Conservation (phyloP, 371 early-diverging fungal species). For the Chytridium lagenaria region DNA sequence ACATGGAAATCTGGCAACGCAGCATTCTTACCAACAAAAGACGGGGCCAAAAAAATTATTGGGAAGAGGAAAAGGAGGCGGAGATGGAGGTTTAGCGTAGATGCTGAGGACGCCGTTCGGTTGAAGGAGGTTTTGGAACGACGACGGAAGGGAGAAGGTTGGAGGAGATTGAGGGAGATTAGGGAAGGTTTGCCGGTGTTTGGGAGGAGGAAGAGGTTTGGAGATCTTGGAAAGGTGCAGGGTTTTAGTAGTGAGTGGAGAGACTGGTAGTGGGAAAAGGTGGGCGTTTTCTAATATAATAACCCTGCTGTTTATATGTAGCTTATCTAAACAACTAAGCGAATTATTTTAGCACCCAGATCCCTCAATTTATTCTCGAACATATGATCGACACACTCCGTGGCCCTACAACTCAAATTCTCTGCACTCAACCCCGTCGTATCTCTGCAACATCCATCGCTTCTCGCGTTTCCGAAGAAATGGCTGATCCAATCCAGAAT, state of each 20-base stretch:
- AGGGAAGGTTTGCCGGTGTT: conserved; percentile 61
- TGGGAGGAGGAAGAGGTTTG: conserved; percentile 62
- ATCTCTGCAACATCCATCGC: conserved; percentile 67
- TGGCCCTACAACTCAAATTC: conserved; percentile 26
- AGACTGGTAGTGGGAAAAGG: conserved; percentile 65
- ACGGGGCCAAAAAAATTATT: too few relatives aligned
- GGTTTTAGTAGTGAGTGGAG: conserved; percentile 53
- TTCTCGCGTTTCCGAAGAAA: conserved; percentile 57
- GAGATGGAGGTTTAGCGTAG: neutral
- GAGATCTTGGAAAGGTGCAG: conserved; percentile 48
- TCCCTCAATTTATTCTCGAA: conserved; percentile 61
- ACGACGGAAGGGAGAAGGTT: conserved; percentile 15
- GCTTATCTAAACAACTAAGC: too few relatives aligned
- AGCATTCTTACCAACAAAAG: too few relatives aligned
- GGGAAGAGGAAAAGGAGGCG: too few relatives aligned
- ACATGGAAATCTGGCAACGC: too few relatives aligned
- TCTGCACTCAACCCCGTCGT: too few relatives aligned
- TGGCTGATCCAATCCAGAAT: too few relatives aligned
- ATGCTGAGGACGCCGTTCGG: neutral
- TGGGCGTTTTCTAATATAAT: conserved; percentile 28
- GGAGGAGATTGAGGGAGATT: conserved; percentile 20
- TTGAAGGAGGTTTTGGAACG: conserved; percentile 17
- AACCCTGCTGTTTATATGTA: neutral
- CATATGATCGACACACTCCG: conserved; percentile 27
- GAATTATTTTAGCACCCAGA: conserved; percentile 42